These are phyloP conservation scores for Diaporthe batatas DNA, from an alignment of 2,329 filamentous ascomycete genomes.

Conservation along the genomic window DNA sequence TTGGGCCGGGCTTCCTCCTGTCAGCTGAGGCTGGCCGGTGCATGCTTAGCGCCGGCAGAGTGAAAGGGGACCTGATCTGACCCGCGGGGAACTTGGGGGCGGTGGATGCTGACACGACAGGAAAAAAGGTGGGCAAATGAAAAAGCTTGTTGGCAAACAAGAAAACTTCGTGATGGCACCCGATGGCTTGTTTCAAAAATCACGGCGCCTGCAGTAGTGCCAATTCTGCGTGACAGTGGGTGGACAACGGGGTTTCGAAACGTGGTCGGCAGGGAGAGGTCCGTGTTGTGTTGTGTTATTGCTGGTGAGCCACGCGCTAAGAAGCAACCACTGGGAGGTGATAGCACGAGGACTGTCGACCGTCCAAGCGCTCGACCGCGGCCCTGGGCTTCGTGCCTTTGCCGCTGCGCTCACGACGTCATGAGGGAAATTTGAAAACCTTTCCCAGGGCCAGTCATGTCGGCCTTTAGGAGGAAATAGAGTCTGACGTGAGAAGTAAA, in stretches of 20 bases:
- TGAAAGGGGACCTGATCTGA: background rate
- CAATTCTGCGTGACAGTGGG: background rate
- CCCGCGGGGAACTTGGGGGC: background rate
- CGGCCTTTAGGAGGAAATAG: background rate
- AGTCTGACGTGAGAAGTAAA: conserved; percentile 18
- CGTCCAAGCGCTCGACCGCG: conserved; percentile 4
- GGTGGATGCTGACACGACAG: background rate
- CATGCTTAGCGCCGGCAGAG: conserved; percentile 30
- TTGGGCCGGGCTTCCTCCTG: background rate
- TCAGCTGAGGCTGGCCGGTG: conserved; percentile 21
- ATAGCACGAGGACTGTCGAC: background rate
- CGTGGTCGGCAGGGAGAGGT: conserved; percentile 4
- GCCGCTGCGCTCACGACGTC: background rate
- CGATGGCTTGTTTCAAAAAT: conserved; percentile 30
- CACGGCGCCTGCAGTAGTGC: conserved; percentile 17
- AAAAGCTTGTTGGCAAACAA: background rate
- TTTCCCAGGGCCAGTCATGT: background rate
- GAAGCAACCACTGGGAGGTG: background rate
- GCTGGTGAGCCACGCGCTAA: conserved; percentile 7
- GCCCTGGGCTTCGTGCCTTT: background rate
- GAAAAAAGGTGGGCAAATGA: background rate
- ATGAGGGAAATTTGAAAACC: background rate
- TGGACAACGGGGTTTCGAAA: background rate
- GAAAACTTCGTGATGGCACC: conserved; percentile 9
- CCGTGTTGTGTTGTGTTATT: conserved; percentile 3